phyloP scores from a whole-genome alignment of 805 yeast species.

The Myxozyma kluyveri region DNA sequence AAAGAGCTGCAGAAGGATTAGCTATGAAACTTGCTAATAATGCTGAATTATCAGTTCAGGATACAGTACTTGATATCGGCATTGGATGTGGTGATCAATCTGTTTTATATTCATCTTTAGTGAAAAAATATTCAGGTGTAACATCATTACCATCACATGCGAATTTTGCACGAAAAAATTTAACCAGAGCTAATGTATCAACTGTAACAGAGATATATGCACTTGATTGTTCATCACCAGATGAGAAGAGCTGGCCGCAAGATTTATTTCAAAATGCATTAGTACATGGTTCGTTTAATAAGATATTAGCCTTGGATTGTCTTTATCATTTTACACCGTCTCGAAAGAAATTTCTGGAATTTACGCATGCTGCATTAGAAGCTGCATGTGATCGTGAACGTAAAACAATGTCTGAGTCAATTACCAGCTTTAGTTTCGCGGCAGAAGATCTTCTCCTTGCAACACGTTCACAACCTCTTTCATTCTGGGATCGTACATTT shows the following conservation, averaged over 20 bases:
- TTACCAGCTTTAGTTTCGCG: slow-evolving; percentile 9
- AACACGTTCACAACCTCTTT: neutral
- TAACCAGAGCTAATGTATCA: neutral
- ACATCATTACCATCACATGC: slow-evolving; percentile 20
- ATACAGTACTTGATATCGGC: slow-evolving; percentile 20
- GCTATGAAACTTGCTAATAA: slow-evolving; percentile 13
- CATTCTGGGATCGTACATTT: neutral
- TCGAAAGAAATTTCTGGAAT: slow-evolving; percentile 11
- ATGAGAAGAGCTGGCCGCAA: slow-evolving; percentile 13
- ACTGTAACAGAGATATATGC: slow-evolving; percentile 1
- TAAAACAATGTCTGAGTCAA: neutral
- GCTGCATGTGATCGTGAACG: slow-evolving; percentile 2
- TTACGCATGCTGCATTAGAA: slow-evolving; percentile 12
- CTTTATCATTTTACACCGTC: slow-evolving; percentile 20
- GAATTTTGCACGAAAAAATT: neutral
- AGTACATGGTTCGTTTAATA: slow-evolving; percentile 7
- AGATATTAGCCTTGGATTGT: slow-evolving; percentile 25
- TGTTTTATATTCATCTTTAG: slow-evolving; percentile 13
- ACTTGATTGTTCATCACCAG: slow-evolving; percentile 16
- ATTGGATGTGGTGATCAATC: slow-evolving; percentile 29
- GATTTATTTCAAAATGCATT: slow-evolving; percentile 2
- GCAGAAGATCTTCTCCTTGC: slow-evolving; percentile 19
- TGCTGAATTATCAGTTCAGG: slow-evolving; percentile 10
- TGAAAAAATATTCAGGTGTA: slow-evolving; percentile 15
- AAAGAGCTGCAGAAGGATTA: slow-evolving; percentile 7